Base-by-base conservation (phyloP, 2,329 filamentous ascomycete genomes). In the Curvularia spicifera region DNA sequence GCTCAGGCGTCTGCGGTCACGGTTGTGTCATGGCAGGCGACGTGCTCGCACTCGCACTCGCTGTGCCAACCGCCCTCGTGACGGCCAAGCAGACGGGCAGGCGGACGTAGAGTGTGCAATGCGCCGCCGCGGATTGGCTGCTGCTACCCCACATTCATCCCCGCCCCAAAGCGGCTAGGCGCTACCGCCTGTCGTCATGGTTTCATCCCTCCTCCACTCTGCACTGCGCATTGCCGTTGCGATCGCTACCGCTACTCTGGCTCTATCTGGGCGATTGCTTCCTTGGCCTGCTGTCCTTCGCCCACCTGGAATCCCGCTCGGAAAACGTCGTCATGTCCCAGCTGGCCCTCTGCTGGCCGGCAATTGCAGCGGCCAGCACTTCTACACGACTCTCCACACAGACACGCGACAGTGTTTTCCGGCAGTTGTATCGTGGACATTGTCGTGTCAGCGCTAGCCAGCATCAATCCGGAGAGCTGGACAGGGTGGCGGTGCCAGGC, bases 131-230 rank as follows among this genome's bases (percentile, higher is more conserved):
- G 35, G 22, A 66, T 66, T 66, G 64, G 64, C 59, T 57, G 39
- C 24, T 26, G 40, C 24, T 63, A 61, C 58, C 60, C 60, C 60
- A 63, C 60, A 63, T 48, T 44, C 44, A 57, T 35, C 40, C n/a
- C 26, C 58, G 49, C 56, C 62, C 60, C 60, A 59, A 69, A 63
- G 61, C 59, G 66, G 66, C 47, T 47, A 59, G 59, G 57, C 61
- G 57, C 60, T 53, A 60, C 60, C 18, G 45, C 47, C 24, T 61
- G 58, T 60, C 60, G 67, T 67, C 67, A 67, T 66, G 45, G 44
- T 37, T 37, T 37, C 35, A 18, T n/a, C 15, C 15, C 13, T 37
- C 15, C 35, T 37, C 15, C 35, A 37, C 15, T 37, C 6, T 15
- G 33, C 33, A 8, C 22, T 6, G 18, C 22, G 2, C 28, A 31